These are phyloP conservation scores for Tolypocladium ophioglossoides DNA, from an alignment of 2,329 filamentous ascomycete species.

Conservation along the genomic window DNA sequence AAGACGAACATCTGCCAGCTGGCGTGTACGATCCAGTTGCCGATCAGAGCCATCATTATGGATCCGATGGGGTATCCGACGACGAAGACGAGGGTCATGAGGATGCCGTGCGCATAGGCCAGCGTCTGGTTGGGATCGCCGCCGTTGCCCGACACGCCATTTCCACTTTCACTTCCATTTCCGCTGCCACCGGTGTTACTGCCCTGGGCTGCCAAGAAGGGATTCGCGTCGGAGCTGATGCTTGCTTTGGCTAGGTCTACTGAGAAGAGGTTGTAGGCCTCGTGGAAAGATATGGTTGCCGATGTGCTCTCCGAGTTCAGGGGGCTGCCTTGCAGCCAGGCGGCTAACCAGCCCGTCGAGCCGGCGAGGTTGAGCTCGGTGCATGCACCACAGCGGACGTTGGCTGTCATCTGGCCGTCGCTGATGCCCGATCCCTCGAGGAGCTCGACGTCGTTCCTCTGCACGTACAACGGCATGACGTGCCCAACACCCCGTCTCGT, in stretches of 20 bases:
- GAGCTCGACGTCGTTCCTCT: constrained; percentile 35
- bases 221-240: constrained; percentile 38
- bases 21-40: constrained; percentile 48
- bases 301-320: constrained; percentile 30
- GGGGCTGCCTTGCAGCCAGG: constrained; percentile 37
- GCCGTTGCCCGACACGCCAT: background rate
- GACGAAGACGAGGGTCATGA: constrained; percentile 51
- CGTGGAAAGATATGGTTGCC: constrained; percentile 35
- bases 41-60: constrained; percentile 47
- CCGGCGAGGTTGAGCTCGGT: constrained; percentile 31
- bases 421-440: constrained; percentile 48
- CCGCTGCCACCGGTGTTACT: constrained; percentile 1
- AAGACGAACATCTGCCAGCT: constrained; percentile 44
- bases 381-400: constrained; percentile 46
- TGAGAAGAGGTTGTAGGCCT: constrained; percentile 29
- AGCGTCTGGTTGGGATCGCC: constrained; percentile 15
- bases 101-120: constrained; percentile 40
- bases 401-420: constrained; percentile 45
- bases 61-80: constrained; percentile 50
- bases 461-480: constrained; percentile 34
- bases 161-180: background rate
- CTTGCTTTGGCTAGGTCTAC: constrained; percentile 39
- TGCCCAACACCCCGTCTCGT: constrained; percentile 40
- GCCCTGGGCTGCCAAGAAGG: constrained; percentile 27
- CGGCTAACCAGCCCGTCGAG: constrained; percentile 39